Evolutionary conservation across 495 filamentous ascomycete genomes (phyloP), one percentile per base, ranked within the genome.

Genomic region (Xylaria longipes): DNA sequence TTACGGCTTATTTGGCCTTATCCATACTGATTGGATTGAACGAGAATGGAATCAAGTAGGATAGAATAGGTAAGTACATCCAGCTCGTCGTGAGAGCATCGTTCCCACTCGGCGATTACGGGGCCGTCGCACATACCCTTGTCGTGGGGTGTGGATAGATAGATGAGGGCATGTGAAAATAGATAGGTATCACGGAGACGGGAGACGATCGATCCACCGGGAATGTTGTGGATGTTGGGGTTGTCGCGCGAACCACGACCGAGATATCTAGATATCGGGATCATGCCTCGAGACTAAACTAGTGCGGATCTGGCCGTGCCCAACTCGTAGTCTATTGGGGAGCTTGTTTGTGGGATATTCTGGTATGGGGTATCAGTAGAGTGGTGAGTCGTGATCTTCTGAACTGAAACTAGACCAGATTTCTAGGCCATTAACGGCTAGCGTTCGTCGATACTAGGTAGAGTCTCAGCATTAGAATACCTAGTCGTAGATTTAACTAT

Each of bases 201-300:
- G 64, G 31, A 41, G 64, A 37, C 48, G 22, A 67, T n/a, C 46
- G 37, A 58, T 58, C 39, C n/a, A 39, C 35, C 12, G 22, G 5
- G 27, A 37, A 54, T 4, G n/a, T 45, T 14, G 22, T 35, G 29
- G 41, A 70, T 5, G 31, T 22, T 63, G 43, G 68, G 68, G 68
- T 50, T 46, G 31, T 63, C 45, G 68, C 45, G 68, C 68, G 68
- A 63, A 70, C 68, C 46, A 63, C 29, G 17, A 20, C 52, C 45
- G 9, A 39, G 43, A 29, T 50, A 35, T 37, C 45, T 70, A 9
- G 41, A 45, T 43, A 15, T 50, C 68, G 68, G 57, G 68, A 62
- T 33, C 56, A 69, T 60, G 54, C 54, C 58, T 57, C 27, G 12
- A 29, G 14, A 56, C 27, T 17, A 56, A 31, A 20, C 56, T 33